Evolutionary conservation across 2,329 filamentous ascomycete genomes (phyloP), one percentile per base, ranked within the genome.

Genomic region (Calonectria honghensis): DNA sequence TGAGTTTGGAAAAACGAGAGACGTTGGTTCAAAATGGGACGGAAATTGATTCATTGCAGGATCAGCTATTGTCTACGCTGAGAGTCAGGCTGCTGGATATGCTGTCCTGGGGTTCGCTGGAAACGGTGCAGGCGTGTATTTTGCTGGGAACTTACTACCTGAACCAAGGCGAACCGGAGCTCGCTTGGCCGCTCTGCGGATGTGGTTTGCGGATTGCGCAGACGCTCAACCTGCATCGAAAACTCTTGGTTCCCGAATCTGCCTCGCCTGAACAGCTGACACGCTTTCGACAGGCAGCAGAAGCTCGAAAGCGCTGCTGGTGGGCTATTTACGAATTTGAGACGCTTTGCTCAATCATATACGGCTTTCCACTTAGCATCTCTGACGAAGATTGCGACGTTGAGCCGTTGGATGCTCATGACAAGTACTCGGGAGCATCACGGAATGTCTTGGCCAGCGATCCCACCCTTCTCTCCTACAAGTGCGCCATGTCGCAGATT

Each of bases 311-410:
- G 24, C 81, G 84, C 0, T 84, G 83, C 13, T 86, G 85, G 85
- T 86, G 85, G 84, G 84, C 85, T 1, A 82, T 86, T 0, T 84
- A 86, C 48, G 85, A 86, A 64, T 83, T 85, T 1, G 85, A 86
- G 48, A 85, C 83, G 0, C 85, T 86, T 29, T 86, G 84, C 68
- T 85, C 85, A 0, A 86, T 86, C 80, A 78, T 84, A 0, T 86
- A 86, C 48, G 85, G 85, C 1, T 86, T 84, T 52, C 85, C 85
- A 0, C 68, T 75, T 0, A 78, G 79, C 7, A 85, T 85, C 18
- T 74, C 75, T 0, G 84, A 84, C 41, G 70, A 59, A 0, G 84
- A 86, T 68, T 85, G 81, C 18, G 79, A 82, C 31, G 79, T 84
- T 0, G 80, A 82, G 10, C 69, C 77, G 0, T 67, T 85, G 9